phyloP scores from a whole-genome alignment of 371 early-diverging fungal genomes.

The Parasitella parasitica region DNA sequence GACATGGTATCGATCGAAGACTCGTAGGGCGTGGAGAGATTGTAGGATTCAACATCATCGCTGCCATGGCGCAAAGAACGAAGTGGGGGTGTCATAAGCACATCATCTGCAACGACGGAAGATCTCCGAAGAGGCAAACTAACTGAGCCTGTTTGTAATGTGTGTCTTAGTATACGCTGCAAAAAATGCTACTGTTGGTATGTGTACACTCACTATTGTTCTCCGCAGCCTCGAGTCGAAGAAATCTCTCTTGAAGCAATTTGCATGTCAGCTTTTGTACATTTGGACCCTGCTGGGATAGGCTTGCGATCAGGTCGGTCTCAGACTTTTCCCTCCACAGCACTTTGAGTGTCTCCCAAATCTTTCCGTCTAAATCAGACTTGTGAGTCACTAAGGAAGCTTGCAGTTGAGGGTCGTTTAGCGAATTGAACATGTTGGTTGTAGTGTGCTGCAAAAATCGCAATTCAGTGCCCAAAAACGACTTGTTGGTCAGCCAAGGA shows the following conservation, averaged over 20 bases:
- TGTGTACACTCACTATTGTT: neutral
- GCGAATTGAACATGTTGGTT: constrained; percentile 12
- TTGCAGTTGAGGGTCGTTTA: constrained; percentile 24
- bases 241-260: constrained; percentile 35
- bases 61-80: constrained; percentile 14
- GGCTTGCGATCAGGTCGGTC: constrained; percentile 19
- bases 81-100: constrained; percentile 35
- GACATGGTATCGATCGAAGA: constrained; percentile 36
- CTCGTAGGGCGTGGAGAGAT: constrained; percentile 28
- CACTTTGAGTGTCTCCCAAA: constrained; percentile 41
- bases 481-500: constrained; percentile 44
- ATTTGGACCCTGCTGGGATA: constrained; percentile 27
- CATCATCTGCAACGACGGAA: constrained; percentile 21
- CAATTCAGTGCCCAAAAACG: constrained; percentile 37
- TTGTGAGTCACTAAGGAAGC: constrained; percentile 20
- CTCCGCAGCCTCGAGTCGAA: constrained; percentile 7
- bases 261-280: constrained; percentile 44
- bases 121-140: constrained; percentile 22
- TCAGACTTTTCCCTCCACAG: constrained; percentile 30
- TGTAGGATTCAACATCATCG: constrained; percentile 18
- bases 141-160: constrained; percentile 7
- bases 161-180: neutral
- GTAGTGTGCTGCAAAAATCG: constrained; percentile 18
- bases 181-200: neutral
- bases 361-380: constrained; percentile 34